Percentiles rank a stretch among this genome's conserved stretches.
Evolutionary conservation across 179 eudicot genomes (phyloP).

Genomic region (Nepenthes alata): DNA sequence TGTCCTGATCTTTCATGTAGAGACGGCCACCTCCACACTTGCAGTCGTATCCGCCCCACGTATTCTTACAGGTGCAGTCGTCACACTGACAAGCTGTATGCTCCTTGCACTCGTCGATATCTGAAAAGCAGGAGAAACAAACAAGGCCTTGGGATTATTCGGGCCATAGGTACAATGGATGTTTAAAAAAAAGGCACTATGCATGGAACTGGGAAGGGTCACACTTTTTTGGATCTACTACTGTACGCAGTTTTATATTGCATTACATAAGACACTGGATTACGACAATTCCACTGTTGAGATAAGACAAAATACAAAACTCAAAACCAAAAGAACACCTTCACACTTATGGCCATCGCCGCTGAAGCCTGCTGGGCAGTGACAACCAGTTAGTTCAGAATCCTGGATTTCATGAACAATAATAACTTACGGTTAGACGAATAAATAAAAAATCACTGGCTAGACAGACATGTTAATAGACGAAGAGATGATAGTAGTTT

Average conservation of each 20-base stretch:
- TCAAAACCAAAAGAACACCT: conserved; percentile 27
- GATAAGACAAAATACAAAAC: neutral
- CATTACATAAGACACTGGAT: no score
- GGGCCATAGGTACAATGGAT: no score
- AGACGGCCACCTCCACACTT: conserved; percentile 42
- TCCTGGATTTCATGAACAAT: conserved; percentile 19
- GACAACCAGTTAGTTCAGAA: conserved; percentile 40
- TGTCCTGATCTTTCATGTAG: conserved; percentile 56
- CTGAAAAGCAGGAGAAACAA: conserved; percentile 16
- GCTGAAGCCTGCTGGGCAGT: conserved; percentile 57
- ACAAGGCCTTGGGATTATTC: neutral
- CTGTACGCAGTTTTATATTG: no score
- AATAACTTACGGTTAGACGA: neutral
- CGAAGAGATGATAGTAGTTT: no score
- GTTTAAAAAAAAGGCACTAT: no score
- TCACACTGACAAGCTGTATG: conserved; percentile 49
- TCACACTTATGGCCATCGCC: conserved; percentile 71
- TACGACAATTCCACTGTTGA: neutral
- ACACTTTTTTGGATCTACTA: no score
- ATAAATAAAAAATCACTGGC: no score
- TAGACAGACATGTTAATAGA: no score
- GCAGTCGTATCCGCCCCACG: conserved; percentile 76
- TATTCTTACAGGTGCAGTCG: conserved; percentile 62
- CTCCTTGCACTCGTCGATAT: conserved; percentile 64
- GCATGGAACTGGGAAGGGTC: no score